Evolutionary conservation across 441 rosid species (phyloP).

Genomic region (Sinapis alba): DNA sequence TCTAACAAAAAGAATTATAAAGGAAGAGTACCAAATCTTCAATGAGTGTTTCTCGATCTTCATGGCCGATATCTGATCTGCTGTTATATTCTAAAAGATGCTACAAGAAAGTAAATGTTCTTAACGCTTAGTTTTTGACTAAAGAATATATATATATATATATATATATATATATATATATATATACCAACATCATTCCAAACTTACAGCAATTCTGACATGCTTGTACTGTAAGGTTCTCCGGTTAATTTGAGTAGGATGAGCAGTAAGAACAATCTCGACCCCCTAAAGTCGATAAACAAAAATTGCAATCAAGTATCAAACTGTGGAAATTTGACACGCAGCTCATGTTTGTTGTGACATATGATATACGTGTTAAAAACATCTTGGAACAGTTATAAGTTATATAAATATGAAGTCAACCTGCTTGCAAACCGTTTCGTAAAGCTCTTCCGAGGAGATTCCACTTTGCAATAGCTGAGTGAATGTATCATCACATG

Average conservation of each 20-base stretch:
- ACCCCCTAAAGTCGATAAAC: constrained; percentile 60
- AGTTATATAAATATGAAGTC: constrained; percentile 9
- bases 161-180: constrained; percentile 3
- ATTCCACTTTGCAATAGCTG: constrained; percentile 79
- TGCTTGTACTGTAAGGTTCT: constrained; percentile 95
- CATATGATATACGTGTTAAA: background rate
- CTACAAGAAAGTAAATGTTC: constrained; percentile 46
- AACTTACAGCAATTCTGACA: constrained; percentile 84
- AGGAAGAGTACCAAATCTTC: constrained; percentile 78
- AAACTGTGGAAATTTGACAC: background rate
- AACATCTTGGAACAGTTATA: background rate
- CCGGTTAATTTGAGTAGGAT: constrained; percentile 94
- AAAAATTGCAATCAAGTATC: background rate
- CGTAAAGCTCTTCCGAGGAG: constrained; percentile 72
- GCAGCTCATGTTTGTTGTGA: background rate
- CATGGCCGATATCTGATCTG: constrained; percentile 86
- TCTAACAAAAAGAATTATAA: background rate
- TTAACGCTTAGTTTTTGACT: background rate
- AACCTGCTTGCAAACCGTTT: constrained; percentile 85
- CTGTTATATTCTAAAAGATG: constrained; percentile 87
- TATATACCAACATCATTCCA: constrained; percentile 8
- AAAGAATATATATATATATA: no score
- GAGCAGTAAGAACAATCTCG: constrained; percentile 97
- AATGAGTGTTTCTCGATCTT: constrained; percentile 86
- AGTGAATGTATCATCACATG: constrained; percentile 83